These are phyloP conservation scores for Phialemoniopsis sp. DNA, from an alignment of 2,329 filamentous ascomycete genomes.

Conservation along the genomic window DNA sequence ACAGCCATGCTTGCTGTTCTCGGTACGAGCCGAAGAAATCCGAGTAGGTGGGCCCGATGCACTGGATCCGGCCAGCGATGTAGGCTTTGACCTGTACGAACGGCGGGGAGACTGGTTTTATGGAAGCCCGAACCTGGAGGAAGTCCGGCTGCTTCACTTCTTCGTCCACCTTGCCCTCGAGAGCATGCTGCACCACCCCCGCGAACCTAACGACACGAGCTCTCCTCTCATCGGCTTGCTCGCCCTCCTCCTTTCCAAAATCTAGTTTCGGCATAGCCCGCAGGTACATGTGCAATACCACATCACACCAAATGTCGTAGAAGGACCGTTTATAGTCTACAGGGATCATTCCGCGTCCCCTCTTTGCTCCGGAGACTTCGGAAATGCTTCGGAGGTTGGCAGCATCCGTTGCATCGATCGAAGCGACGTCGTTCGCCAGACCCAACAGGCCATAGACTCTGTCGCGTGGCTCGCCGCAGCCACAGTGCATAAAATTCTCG, in stretches of 20 bases:
- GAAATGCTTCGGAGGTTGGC: neutral
- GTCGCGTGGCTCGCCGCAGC: constrained; percentile 9
- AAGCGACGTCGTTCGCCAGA: constrained; percentile 7
- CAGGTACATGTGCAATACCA: constrained; percentile 4
- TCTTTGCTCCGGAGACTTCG: neutral
- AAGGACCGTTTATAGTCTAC: constrained; percentile 8
- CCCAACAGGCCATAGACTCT: constrained; percentile 10
- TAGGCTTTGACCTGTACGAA: constrained; percentile 8
- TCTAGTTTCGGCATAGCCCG: constrained; percentile 2
- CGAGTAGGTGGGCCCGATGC: constrained; percentile 8
- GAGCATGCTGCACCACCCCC: constrained; percentile 7
- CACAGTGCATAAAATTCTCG: constrained; percentile 6
- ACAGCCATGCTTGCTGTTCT: constrained; percentile 7
- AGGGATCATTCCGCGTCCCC: constrained; percentile 1
- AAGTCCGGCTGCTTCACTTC: neutral
- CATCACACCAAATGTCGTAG: constrained; percentile 11
- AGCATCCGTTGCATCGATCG: neutral
- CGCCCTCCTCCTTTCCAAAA: neutral
- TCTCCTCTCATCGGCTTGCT: constrained; percentile 4
- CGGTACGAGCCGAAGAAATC: constrained; percentile 6
- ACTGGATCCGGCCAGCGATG: constrained; percentile 7
- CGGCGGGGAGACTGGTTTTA: neutral
- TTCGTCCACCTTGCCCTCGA: constrained; percentile 6
- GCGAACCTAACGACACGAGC: constrained; percentile 9
- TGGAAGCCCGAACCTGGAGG: too few species aligned